Conservation (phyloP, 495 filamentous ascomycete species). For the Xylaria flabelliformis region DNA sequence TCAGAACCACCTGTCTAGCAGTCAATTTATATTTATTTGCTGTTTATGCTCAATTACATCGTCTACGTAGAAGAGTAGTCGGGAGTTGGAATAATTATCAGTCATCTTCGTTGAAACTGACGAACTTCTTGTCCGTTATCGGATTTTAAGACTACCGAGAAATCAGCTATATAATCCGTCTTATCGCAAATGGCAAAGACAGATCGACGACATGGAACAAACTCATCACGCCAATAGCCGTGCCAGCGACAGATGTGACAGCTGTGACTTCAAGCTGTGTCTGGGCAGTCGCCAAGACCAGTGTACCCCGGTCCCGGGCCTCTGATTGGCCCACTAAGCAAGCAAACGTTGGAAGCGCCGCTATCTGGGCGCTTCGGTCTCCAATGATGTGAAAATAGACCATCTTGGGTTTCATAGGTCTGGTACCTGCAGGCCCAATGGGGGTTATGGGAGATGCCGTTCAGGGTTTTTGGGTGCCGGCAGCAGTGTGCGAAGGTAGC, state of each 20-base stretch:
- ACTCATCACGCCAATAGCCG: constrained; percentile 19
- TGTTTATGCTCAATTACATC: neutral
- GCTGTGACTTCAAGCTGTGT: constrained; percentile 21
- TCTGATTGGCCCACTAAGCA: constrained; percentile 37
- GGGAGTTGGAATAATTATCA: neutral
- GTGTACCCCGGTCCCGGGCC: constrained; percentile 26
- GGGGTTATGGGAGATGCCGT: constrained; percentile 20
- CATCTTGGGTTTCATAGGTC: constrained; percentile 30
- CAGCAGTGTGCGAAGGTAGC: constrained; percentile 33
- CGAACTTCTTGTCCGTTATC: neutral
- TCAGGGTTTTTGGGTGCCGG: constrained; percentile 35
- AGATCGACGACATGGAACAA: constrained; percentile 15
- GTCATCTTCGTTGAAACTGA: neutral
- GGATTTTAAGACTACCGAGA: neutral
- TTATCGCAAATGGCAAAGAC: neutral
- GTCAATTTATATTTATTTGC: neutral
- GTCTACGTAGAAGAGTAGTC: neutral
- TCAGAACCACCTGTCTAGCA: neutral
- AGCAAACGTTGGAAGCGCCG: constrained; percentile 32
- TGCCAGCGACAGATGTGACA: constrained; percentile 40
- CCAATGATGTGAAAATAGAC: constrained; percentile 33
- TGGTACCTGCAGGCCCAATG: constrained; percentile 32
- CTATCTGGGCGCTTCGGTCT: constrained; percentile 37
- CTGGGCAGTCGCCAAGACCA: constrained; percentile 27
- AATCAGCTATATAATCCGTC: neutral